Evolutionary conservation across 2,329 filamentous ascomycete species (phyloP).

Genomic region (Ophioceras dolichostomum): DNA sequence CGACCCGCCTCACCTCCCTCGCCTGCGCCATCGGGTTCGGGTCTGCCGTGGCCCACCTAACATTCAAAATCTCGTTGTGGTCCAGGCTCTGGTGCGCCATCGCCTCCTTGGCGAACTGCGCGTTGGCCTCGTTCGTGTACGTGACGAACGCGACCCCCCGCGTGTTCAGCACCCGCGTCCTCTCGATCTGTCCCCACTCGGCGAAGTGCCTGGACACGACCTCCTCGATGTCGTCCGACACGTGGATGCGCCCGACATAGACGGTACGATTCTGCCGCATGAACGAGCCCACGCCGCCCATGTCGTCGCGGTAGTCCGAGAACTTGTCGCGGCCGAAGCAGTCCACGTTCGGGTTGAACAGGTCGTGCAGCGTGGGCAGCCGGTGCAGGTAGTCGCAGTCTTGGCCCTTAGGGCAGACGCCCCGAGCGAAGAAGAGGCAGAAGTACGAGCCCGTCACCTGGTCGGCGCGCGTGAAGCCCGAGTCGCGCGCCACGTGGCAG

Average conservation of each 20-base stretch:
- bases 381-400: slow-evolving; percentile 94
- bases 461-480: slow-evolving; percentile 69
- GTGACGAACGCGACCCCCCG: slow-evolving; percentile 92
- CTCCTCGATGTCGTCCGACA: slow-evolving; percentile 94
- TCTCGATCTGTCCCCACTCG: slow-evolving; percentile 90
- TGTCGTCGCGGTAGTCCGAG: slow-evolving; percentile 87
- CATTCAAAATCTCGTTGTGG: slow-evolving; percentile 85
- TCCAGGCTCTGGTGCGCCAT: slow-evolving; percentile 94
- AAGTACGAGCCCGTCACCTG: slow-evolving; percentile 73
- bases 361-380: slow-evolving; percentile 72
- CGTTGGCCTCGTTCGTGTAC: slow-evolving; percentile 80
- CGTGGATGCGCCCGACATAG: slow-evolving; percentile 88
- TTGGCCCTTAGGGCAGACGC: slow-evolving; percentile 67
- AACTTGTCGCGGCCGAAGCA: slow-evolving; percentile 92
- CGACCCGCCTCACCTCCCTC: slow-evolving; percentile 74
- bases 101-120: slow-evolving; percentile 84
- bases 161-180: slow-evolving; percentile 75
- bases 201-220: slow-evolving; percentile 89
- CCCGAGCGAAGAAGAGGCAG: slow-evolving; percentile 70
- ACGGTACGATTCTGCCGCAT: slow-evolving; percentile 88
- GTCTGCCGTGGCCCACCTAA: slow-evolving; percentile 93
- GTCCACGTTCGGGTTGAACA: slow-evolving; percentile 89
- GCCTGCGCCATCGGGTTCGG: slow-evolving; percentile 93
- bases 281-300: slow-evolving; percentile 93
- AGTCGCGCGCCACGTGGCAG: slow-evolving; percentile 74